Evolutionary conservation across 768 basidiomycete genomes (phyloP).

Genomic region (Dacryopinax primogenitus): DNA sequence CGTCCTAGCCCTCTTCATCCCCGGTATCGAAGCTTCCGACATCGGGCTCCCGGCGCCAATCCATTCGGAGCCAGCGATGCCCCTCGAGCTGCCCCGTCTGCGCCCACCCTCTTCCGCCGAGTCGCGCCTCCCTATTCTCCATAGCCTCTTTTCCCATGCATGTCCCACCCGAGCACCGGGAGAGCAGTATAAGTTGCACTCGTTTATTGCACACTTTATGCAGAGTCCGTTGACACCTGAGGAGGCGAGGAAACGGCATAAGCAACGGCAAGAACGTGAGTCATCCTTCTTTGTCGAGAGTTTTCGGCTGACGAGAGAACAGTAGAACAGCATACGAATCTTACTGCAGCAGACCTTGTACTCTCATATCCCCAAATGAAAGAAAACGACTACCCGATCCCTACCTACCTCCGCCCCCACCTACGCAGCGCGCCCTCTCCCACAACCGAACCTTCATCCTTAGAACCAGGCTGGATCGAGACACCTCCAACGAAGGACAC

Average conservation of each 20-base stretch:
- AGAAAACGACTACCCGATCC: slow-evolving; percentile 85
- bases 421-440: slow-evolving; percentile 30
- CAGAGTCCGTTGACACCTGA: slow-evolving; percentile 63
- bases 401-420: slow-evolving; percentile 70
- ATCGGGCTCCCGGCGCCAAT: slow-evolving; percentile 25
- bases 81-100: background rate
- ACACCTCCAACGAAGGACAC: slow-evolving; percentile 42
- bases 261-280: slow-evolving; percentile 29
- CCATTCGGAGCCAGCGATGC: background rate
- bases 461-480: slow-evolving; percentile 60
- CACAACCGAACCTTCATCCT: slow-evolving; percentile 17
- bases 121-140: slow-evolving; percentile 44
- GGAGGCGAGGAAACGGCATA: slow-evolving; percentile 57
- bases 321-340: slow-evolving; percentile 51
- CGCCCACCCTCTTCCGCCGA: slow-evolving; percentile 15
- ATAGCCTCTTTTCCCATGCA: slow-evolving; percentile 72
- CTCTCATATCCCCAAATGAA: slow-evolving; percentile 77
- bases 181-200: slow-evolving; percentile 72
- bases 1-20: slow-evolving; percentile 67
- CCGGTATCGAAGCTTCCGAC: slow-evolving; percentile 57
- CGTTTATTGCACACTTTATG: slow-evolving; percentile 71
- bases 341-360: slow-evolving; percentile 56
- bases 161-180: slow-evolving; percentile 90
- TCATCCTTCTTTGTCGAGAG: slow-evolving; percentile 15
- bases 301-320: slow-evolving; percentile 3